These are phyloP conservation scores for Gossypium raimondii DNA, from an alignment of 345 rosid genomes.

Conservation along the genomic window DNA sequence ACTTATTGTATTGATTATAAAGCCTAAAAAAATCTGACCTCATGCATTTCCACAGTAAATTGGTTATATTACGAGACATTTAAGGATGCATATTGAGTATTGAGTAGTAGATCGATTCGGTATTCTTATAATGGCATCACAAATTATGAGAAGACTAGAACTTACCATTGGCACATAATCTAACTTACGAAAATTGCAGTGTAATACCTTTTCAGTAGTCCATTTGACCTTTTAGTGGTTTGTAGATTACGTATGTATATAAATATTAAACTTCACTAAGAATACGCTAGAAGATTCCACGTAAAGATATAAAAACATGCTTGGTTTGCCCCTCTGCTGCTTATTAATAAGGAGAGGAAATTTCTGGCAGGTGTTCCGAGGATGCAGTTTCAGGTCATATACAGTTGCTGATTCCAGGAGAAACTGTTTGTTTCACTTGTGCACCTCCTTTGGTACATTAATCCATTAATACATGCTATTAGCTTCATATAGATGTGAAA, in stretches of 20 bases:
- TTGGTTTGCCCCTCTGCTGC: background rate
- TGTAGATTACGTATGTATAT: background rate
- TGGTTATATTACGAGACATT: background rate
- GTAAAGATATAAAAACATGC: constrained; percentile 5
- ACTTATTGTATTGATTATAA: background rate
- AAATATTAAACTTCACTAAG: background rate
- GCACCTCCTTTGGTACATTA: constrained; percentile 87
- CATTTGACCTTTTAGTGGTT: constrained; percentile 14
- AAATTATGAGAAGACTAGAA: background rate
- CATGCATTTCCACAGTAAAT: background rate
- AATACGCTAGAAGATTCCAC: background rate
- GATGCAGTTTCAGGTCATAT: constrained; percentile 98
- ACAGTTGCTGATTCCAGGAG: constrained; percentile 92
- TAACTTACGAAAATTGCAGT: constrained; percentile 10
- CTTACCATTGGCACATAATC: background rate
- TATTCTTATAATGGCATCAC: background rate
- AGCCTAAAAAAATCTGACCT: background rate
- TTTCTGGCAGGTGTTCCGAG: constrained; percentile 83
- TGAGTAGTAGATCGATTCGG: background rate
- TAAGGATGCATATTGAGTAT: background rate
- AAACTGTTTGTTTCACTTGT: constrained; percentile 98
- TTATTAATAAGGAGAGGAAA: background rate
- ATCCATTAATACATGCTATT: background rate
- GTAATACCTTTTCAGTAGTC: background rate
- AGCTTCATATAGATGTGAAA: constrained; percentile 1